Evolutionary conservation across 2,329 filamentous ascomycete genomes (phyloP).

Genomic region (Calycina marina): DNA sequence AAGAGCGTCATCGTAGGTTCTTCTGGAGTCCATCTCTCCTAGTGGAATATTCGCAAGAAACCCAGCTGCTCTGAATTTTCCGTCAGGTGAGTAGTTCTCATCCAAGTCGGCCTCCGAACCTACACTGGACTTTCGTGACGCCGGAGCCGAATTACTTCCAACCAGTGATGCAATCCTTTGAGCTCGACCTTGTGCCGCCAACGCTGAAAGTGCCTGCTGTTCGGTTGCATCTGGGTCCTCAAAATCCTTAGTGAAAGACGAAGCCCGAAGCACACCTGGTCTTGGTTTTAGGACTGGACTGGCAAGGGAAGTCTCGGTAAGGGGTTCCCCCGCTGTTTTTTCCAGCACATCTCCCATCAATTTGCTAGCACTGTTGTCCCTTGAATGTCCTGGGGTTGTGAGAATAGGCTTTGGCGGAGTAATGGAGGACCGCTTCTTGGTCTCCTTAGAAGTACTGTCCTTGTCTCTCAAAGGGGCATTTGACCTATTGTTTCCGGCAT

Average conservation of each 20-base stretch:
- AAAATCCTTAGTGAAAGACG: not conserved
- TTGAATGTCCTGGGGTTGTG: constrained; percentile 17
- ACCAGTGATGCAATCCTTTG: constrained; percentile 20
- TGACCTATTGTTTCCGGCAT: constrained; percentile 16
- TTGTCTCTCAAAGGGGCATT: constrained; percentile 11
- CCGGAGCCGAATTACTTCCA: constrained; percentile 19
- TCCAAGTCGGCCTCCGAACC: constrained; percentile 17
- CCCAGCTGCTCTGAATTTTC: constrained; percentile 2
- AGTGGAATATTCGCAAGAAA: constrained; percentile 22
- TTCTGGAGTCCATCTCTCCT: constrained; percentile 14
- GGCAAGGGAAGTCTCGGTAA: constrained; percentile 7
- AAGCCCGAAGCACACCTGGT: constrained; percentile 16
- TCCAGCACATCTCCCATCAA: constrained; percentile 11
- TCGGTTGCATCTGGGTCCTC: constrained; percentile 11
- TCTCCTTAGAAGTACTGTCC: constrained; percentile 3
- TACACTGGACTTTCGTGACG: constrained; percentile 19
- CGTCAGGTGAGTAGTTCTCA: constrained; percentile 5
- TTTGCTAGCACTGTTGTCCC: constrained; percentile 12
- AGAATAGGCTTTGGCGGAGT: constrained; percentile 9
- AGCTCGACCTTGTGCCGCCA: constrained; percentile 20
- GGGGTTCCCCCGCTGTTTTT: constrained; percentile 17
- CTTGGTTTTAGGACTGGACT: constrained; percentile 11
- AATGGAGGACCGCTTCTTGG: constrained; percentile 10
- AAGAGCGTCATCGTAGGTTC: constrained; percentile 13
- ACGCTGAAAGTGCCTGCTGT: constrained; percentile 20